Evolutionary conservation across 2,329 filamentous ascomycete species (phyloP), one percentile per base, ranked within the genome.

Genomic region (Colletotrichum liriopes): DNA sequence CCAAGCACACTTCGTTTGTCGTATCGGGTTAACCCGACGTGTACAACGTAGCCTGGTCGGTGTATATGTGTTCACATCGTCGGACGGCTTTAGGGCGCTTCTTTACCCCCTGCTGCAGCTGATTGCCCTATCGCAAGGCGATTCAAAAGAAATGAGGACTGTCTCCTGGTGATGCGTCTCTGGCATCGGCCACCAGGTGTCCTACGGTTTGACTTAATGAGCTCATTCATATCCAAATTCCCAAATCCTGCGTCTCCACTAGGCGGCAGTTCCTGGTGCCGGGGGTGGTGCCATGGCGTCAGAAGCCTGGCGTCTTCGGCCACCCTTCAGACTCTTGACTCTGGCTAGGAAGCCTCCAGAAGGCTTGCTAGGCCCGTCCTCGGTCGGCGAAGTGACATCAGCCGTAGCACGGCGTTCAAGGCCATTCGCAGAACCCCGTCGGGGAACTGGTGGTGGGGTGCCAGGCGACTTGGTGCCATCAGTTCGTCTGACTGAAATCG

Each of bases 271-370:
- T 71, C 84, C 83, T 65, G 82, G 79, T 54, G 75, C 74, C 11
- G 76, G 67, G 41, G 71, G 74, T 32, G 71, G 74, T 56, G 66
- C 64, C 61, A 73, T 66, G 1, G 61, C 61, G 39, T 76, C 74
- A 14, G 73, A 74, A 65, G 66, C 66, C 77, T 67, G 77, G 80
- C 76, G 76, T 60, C 81, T 79, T 75, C 91, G 87, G 41, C 90
- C 90, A 62, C 92, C 92, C 85, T 94, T 95, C 82, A 96, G 84
- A 82, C 92, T 94, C 88, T 94, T 95, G 84, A 96, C 94, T 66
- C 94, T 90, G 64, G 90, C 93, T 73, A 97, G 81, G 74, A 97
- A 92, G 2, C 93, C 93, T 55, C 85, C 83, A 59, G 74, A 74
- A 14, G 81, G 81, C 78, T 86, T 85, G 76, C 83, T 80, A 76